Percentiles rank a stretch among this genome's conserved stretches.
Conservation (phyloP, 2,329 filamentous ascomycete genomes). For the Cladosporium halotolerans region DNA sequence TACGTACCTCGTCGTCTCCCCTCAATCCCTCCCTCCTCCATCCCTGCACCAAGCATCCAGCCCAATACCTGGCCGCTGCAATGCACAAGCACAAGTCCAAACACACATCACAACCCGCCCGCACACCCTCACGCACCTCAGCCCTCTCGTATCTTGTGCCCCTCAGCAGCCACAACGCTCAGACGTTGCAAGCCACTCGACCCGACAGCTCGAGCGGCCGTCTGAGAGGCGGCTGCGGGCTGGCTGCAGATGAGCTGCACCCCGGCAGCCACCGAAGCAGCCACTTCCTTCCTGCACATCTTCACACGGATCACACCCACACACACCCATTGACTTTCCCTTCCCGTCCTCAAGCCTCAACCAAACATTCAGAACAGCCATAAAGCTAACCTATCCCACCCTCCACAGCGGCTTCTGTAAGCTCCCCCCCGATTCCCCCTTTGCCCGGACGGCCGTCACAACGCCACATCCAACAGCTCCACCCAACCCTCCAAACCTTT, state of each 20-base stretch:
- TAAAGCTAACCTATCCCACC: neutral
- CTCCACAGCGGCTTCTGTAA: slow-evolving; percentile 15
- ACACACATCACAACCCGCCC: no score
- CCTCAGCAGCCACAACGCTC: neutral
- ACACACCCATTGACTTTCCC: no score
- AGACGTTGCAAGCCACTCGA: no score
- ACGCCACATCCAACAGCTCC: neutral
- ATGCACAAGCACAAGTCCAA: no score
- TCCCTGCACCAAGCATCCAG: no score
- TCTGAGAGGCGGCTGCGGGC: neutral
- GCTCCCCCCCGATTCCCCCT: neutral
- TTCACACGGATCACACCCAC: neutral
- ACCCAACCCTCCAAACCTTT: neutral
- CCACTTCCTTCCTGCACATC: neutral
- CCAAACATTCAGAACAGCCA: neutral
- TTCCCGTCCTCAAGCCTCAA: no score
- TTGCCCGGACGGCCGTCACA: neutral
- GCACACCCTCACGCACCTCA: neutral
- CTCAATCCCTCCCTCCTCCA: neutral
- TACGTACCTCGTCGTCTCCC: slow-evolving; percentile 24
- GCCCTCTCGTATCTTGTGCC: no score
- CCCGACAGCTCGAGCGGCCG: no score
- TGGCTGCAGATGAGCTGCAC: neutral
- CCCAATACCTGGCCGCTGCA: no score
- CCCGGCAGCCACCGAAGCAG: neutral